A percentile compares a stretch with the other conserved stretches of the same genome.
Conservation (phyloP, 306 rosid species). For the Erythrophleum fordii region DNA sequence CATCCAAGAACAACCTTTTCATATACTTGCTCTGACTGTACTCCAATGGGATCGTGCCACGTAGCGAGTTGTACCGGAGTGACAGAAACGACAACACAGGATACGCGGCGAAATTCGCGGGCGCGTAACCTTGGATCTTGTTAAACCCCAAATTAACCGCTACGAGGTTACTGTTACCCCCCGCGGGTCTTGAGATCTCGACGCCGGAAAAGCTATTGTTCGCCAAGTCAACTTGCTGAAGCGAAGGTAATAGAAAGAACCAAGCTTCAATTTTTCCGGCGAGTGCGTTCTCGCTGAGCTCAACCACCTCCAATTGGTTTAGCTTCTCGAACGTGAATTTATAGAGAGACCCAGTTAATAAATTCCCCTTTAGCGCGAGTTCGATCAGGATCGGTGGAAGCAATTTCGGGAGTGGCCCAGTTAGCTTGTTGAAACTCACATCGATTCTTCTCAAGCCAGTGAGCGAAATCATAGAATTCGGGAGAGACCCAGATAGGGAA, state of each 20-base stretch:
- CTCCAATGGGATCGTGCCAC: constrained; percentile 77
- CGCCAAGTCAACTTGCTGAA: constrained; percentile 76
- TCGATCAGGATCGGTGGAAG: constrained; percentile 66
- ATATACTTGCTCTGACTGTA: constrained; percentile 57
- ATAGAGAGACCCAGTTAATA: constrained; percentile 60
- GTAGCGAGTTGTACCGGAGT: constrained; percentile 70
- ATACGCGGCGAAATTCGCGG: constrained; percentile 60
- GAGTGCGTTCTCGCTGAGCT: constrained; percentile 72
- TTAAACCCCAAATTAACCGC: constrained; percentile 84
- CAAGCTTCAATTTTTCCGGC: constrained; percentile 59
- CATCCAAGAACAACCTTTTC: constrained; percentile 73
- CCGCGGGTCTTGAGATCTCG: constrained; percentile 53
- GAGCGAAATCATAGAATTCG: constrained; percentile 51
- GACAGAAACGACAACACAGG: constrained; percentile 70
- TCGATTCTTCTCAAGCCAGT: constrained; percentile 62
- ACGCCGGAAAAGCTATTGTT: constrained; percentile 68
- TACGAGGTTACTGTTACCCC: constrained; percentile 54
- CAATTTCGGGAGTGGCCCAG: constrained; percentile 62
- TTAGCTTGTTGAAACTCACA: constrained; percentile 72
- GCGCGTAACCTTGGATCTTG: constrained; percentile 71
- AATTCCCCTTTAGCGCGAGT: constrained; percentile 73
- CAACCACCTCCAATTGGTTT: constrained; percentile 70
- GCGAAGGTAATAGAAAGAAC: constrained; percentile 70
- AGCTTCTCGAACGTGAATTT: constrained; percentile 53
- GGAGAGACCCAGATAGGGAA: constrained; percentile 60